phyloP scores from a whole-genome alignment of 768 basidiomycete species.

The Rossbeevera mucosa region DNA sequence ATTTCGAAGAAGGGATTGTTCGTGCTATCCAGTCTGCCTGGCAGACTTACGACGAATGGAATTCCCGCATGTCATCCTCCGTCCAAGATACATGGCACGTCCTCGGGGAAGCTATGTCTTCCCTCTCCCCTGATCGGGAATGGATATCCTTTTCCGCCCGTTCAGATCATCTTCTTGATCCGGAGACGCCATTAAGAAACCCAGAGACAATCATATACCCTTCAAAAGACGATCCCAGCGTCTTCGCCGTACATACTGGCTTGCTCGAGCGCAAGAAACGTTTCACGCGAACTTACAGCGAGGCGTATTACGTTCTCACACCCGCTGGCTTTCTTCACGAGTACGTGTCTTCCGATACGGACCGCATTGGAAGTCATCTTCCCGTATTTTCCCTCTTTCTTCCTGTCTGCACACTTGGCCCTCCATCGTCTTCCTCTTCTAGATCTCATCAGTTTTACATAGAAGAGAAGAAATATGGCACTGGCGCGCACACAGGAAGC shows the following conservation, averaged over 20 bases:
- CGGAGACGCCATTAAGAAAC: slow-evolving; percentile 89
- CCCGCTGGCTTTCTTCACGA: slow-evolving; percentile 96
- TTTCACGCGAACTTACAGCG: slow-evolving; percentile 81
- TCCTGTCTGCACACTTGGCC: slow-evolving; percentile 92
- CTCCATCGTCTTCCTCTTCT: slow-evolving; percentile 64
- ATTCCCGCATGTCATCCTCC: slow-evolving; percentile 67
- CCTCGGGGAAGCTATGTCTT: slow-evolving; percentile 70
- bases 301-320: slow-evolving; percentile 89
- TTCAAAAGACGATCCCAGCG: slow-evolving; percentile 82
- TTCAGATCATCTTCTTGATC: slow-evolving; percentile 92
- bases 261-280: slow-evolving; percentile 93
- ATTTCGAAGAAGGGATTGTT: slow-evolving; percentile 96
- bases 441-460: slow-evolving; percentile 95
- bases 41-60: slow-evolving; percentile 96
- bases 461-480: slow-evolving; percentile 83
- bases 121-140: slow-evolving; percentile 81
- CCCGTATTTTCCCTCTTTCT: slow-evolving; percentile 89
- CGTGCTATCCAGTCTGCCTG: slow-evolving; percentile 94
- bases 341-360: slow-evolving; percentile 74
- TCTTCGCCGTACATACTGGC: slow-evolving; percentile 83
- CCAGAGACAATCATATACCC: slow-evolving; percentile 78
- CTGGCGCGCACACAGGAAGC: slow-evolving; percentile 55
- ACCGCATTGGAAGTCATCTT: slow-evolving; percentile 39
- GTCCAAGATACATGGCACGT: slow-evolving; percentile 72
- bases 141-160: slow-evolving; percentile 96